A percentile compares a stretch with the other conserved stretches of the same genome.
phyloP scores from a whole-genome alignment of 768 basidiomycete species.

The Hemileccinum impolitum region DNA sequence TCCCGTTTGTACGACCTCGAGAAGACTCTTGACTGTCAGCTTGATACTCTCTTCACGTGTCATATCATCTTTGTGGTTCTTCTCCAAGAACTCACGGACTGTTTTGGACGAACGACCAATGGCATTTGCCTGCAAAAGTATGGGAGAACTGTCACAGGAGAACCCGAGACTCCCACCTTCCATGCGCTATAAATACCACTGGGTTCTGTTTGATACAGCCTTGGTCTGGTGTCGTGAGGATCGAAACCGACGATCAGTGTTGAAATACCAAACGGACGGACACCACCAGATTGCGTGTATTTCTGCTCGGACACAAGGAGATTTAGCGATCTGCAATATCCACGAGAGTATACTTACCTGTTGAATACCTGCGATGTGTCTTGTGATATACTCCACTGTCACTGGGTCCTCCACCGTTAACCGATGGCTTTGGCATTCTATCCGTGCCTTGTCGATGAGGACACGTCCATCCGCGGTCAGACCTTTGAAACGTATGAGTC shows the following conservation, averaged over 20 bases:
- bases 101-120: conserved; percentile 98
- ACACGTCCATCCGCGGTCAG: conserved; percentile 97
- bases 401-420: conserved; percentile 98
- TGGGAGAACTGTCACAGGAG: neutral
- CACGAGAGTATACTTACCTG: conserved; percentile 54
- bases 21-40: conserved; percentile 88
- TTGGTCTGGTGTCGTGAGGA: conserved; percentile 82
- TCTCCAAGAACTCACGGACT: conserved; percentile 97
- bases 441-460: conserved; percentile 94
- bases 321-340: neutral
- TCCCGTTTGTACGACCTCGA: conserved; percentile 99
- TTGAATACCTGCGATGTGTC: conserved; percentile 98
- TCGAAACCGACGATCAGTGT: conserved; percentile 97
- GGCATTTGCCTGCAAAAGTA: conserved; percentile 74
- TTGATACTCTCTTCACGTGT: conserved; percentile 89
- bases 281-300: conserved; percentile 99
- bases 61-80: conserved; percentile 93
- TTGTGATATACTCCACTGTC: conserved; percentile 96
- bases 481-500: conserved; percentile 46
- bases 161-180: conserved; percentile 60
- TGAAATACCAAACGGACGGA: conserved; percentile 96
- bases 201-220: conserved; percentile 95
- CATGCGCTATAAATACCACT: conserved; percentile 97
- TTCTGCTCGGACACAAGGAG: conserved; percentile 44
- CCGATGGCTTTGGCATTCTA: conserved; percentile 97